Conservation (phyloP, 1,284 basidiomycete species). For the Cutaneotrichosporon mucoides region DNA sequence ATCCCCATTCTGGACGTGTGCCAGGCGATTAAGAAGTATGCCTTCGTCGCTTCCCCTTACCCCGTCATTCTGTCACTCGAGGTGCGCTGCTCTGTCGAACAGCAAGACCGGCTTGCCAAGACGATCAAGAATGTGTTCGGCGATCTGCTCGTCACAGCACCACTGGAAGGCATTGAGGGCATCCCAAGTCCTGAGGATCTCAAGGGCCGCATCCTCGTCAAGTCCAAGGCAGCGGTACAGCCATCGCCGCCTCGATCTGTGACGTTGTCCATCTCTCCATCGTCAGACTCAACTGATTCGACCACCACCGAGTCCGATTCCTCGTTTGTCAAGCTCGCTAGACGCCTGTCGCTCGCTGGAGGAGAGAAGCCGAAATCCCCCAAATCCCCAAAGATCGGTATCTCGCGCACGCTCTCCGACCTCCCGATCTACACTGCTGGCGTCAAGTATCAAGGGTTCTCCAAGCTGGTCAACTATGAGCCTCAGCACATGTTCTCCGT, state of each 20-base stretch:
- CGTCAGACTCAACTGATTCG: slow-evolving; percentile 18
- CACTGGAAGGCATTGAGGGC: slow-evolving; percentile 49
- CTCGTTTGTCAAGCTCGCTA: slow-evolving; percentile 31
- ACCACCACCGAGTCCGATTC: slow-evolving; percentile 44
- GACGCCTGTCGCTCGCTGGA: slow-evolving; percentile 26
- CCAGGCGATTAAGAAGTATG: slow-evolving; percentile 83
- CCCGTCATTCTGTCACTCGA: slow-evolving; percentile 94
- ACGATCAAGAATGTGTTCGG: slow-evolving; percentile 80
- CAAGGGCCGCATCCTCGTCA: slow-evolving; percentile 75
- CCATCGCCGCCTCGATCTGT: not conserved
- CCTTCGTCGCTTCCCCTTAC: slow-evolving; percentile 88
- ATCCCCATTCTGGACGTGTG: slow-evolving; percentile 81
- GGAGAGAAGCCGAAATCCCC: not conserved
- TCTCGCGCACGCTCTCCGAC: slow-evolving; percentile 68
- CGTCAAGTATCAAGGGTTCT: slow-evolving; percentile 89
- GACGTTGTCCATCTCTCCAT: slow-evolving; percentile 3
- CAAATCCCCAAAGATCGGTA: slow-evolving; percentile 38
- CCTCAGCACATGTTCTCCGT: slow-evolving; percentile 89
- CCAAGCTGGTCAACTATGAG: slow-evolving; percentile 82
- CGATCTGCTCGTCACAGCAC: slow-evolving; percentile 63
- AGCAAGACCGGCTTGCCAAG: slow-evolving; percentile 75
- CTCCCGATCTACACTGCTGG: slow-evolving; percentile 93
- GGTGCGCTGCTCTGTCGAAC: slow-evolving; percentile 75
- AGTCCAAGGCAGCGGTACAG: slow-evolving; percentile 54
- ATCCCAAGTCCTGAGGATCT: slow-evolving; percentile 87